These are phyloP conservation scores for Plantago elongata DNA, from an alignment of 257 asterid species.

Conservation along the genomic window DNA sequence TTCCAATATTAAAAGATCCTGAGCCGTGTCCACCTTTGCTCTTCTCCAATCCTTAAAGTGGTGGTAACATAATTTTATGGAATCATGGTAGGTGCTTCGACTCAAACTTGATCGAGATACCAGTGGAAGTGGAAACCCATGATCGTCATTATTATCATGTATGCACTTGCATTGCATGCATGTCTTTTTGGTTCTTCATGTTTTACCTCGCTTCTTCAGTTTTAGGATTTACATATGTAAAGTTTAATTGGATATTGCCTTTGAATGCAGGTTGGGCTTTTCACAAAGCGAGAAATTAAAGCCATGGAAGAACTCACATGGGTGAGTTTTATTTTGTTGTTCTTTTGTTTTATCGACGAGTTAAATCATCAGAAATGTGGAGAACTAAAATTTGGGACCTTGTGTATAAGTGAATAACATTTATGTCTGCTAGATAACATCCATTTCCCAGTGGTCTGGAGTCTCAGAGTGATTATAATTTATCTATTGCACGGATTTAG, in stretches of 20 bases:
- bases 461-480: no score
- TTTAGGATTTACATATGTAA: conserved; percentile 15
- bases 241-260: conserved; percentile 8
- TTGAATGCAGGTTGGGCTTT: conserved; percentile 68
- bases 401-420: no score
- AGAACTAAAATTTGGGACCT: no score
- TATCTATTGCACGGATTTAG: no score
- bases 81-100: conserved; percentile 64
- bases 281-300: conserved; percentile 68
- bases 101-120: conserved; percentile 34
- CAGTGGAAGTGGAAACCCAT: conserved; percentile 24
- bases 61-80: conserved; percentile 21
- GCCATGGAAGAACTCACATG: conserved; percentile 97
- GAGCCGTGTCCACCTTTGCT: not conserved
- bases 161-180: conserved; percentile 8
- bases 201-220: conserved; percentile 11
- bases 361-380: not conserved
- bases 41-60: conserved; percentile 17
- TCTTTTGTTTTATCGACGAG: not conserved
- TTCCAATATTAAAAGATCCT: not conserved
- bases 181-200: conserved; percentile 2
- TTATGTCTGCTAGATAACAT: no score
- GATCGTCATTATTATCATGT: conserved; percentile 23
- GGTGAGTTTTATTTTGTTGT: conserved; percentile 43
- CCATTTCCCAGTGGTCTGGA: no score